Conservation (phyloP, 1,284 basidiomycete species). For the Coniferiporia weirii region DNA sequence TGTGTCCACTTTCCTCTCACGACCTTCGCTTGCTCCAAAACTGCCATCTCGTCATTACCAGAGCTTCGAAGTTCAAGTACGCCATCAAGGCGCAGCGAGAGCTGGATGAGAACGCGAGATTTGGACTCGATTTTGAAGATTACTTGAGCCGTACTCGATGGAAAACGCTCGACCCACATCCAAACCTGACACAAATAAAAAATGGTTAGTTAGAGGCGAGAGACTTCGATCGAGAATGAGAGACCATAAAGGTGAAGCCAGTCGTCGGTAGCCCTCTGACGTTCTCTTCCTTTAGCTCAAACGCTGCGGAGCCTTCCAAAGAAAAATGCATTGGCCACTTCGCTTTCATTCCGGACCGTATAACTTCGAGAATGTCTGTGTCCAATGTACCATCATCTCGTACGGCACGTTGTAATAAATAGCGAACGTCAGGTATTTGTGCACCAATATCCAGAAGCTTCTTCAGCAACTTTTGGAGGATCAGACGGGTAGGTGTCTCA, state of each 20-base stretch:
- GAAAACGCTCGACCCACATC: constrained; percentile 60
- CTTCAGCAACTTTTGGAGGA: constrained; percentile 56
- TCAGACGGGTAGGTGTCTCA: constrained; percentile 29
- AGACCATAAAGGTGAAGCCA: constrained; percentile 69
- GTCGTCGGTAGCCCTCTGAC: constrained; percentile 46
- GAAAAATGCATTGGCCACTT: constrained; percentile 73
- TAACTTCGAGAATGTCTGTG: constrained; percentile 58
- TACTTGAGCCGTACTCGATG: constrained; percentile 35
- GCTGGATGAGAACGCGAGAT: constrained; percentile 32
- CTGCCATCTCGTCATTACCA: constrained; percentile 33
- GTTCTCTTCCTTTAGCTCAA: constrained; percentile 40
- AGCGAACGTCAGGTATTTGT: constrained; percentile 51
- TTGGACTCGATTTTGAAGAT: constrained; percentile 42
- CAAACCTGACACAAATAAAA: constrained; percentile 44
- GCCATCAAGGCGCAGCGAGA: constrained; percentile 52
- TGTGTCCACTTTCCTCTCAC: constrained; percentile 63
- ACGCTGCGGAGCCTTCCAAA: constrained; percentile 47
- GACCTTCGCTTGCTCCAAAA: constrained; percentile 43
- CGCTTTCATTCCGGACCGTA: constrained; percentile 62
- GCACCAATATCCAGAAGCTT: constrained; percentile 67
- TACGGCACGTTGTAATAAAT: constrained; percentile 56
- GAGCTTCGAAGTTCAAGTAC: constrained; percentile 46
- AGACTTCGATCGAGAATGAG: constrained; percentile 1
- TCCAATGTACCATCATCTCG: constrained; percentile 34
- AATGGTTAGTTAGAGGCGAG: not conserved